Base-by-base conservation (phyloP, 345 rosid species). In the Populus tremula region DNA sequence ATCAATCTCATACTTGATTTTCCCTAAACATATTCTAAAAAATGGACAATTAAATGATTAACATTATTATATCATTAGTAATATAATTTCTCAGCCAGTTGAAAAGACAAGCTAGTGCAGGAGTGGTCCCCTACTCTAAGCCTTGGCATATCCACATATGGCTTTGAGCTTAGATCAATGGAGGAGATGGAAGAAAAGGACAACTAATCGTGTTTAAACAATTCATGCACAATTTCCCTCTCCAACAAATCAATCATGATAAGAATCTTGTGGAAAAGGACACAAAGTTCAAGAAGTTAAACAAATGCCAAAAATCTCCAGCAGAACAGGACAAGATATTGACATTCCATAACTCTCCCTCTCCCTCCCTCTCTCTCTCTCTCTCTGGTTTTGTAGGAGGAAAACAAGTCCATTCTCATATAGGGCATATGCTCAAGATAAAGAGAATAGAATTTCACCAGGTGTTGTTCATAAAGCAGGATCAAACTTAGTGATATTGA, bases 111-210 rank as follows among this genome's bases (percentile, higher is more conserved):
- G 75, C 49, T 72, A 35, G 78, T 53, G 78, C 53, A 72, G 20
- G 41, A 79, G 85, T 73, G 85, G 80, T 76, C 82, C 85, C 85
- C 80, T 53, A 62, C 69, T 73, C 68, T 61, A 77, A 62, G 12
- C 67, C 33, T 45, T 39, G 76, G 76, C 67, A 73, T 64, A 54
- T 53, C 69, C 23, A 70, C 62, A 47, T 77, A 49, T 8, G 54
- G 33, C 77, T 67, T 9, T 45, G 53, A 65, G 29, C 69, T 81
- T 16, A 76, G 75, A 53, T 70, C 70, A 66, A 77, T 17, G 61
- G 25, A 72, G 66, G 67, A 31, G 62, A 76, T 54, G 36, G 45
- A 35, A 66, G 71, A 47, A 66, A 63, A 75, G 20, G 71, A 75
- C 71, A 49, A 12, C 47, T 18, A 65, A 25, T 61, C 53, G 16